phyloP scores from a whole-genome alignment of 371 early-diverging fungal species.

The Apophysomyces sp. region DNA sequence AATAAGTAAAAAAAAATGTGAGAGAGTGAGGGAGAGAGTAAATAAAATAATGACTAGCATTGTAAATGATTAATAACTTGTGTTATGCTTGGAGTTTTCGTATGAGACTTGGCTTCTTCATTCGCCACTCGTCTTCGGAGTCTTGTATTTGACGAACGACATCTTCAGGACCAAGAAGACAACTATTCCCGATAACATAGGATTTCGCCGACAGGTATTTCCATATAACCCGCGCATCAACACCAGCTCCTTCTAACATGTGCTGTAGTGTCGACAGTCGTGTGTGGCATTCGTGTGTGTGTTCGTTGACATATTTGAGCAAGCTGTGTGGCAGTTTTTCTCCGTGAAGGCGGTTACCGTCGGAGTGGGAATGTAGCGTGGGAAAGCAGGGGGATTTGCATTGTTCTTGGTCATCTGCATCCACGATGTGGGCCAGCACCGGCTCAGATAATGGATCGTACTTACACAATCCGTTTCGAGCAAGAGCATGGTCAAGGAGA shows the following conservation, averaged over 20 bases:
- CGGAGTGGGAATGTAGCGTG: slow-evolving; percentile 10
- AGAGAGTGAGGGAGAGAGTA: too few relatives aligned
- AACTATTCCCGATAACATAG: slow-evolving; percentile 39
- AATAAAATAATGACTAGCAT: too few relatives aligned
- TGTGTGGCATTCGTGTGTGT: slow-evolving; percentile 45
- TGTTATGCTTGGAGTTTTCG: slow-evolving; percentile 13
- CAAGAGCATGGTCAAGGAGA: slow-evolving; percentile 20
- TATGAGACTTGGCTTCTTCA: slow-evolving; percentile 22
- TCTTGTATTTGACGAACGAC: slow-evolving; percentile 46
- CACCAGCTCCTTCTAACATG: slow-evolving; percentile 44
- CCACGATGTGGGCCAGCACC: slow-evolving; percentile 33
- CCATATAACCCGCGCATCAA: slow-evolving; percentile 44
- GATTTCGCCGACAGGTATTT: slow-evolving; percentile 48
- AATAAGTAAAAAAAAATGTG: too few relatives aligned
- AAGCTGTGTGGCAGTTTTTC: slow-evolving; percentile 16
- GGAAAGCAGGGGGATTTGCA: slow-evolving; percentile 8
- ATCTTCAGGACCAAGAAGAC: slow-evolving; percentile 42
- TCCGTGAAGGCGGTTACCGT: slow-evolving; percentile 1
- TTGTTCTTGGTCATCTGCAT: slow-evolving; percentile 3
- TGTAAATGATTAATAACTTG: neutral
- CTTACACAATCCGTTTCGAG: slow-evolving; percentile 33
- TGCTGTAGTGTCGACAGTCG: slow-evolving; percentile 36
- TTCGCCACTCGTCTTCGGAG: slow-evolving; percentile 44
- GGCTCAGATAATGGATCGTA: slow-evolving; percentile 44
- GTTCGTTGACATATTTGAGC: slow-evolving; percentile 32